These are phyloP conservation scores for Dinochytrium kinnereticum DNA, from an alignment of 371 early-diverging fungal genomes.

Conservation along the genomic window DNA sequence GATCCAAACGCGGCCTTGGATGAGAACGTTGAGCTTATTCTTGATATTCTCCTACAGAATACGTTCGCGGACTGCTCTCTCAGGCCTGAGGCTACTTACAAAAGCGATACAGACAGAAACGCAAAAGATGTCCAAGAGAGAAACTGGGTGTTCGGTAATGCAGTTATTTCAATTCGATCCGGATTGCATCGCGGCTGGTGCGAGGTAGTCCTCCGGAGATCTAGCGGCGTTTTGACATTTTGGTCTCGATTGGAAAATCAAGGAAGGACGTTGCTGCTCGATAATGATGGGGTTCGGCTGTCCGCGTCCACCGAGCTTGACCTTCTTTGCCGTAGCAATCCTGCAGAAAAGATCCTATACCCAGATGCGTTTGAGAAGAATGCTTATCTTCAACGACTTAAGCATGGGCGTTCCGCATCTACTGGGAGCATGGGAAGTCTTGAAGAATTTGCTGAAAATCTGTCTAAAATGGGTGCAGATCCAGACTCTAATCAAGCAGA, in stretches of 20 bases:
- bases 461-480: background rate
- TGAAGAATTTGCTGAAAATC: background rate
- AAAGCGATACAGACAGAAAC: constrained; percentile 51
- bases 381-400: constrained; percentile 4
- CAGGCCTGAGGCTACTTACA: constrained; percentile 23
- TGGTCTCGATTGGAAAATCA: constrained; percentile 78
- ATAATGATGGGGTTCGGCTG: constrained; percentile 58
- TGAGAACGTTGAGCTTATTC: constrained; percentile 84
- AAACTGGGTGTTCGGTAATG: constrained; percentile 88
- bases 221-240: constrained; percentile 79
- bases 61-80: constrained; percentile 74
- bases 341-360: background rate
- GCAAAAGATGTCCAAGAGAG: constrained; percentile 42
- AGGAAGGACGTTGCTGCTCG: constrained; percentile 42
- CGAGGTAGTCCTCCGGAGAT: constrained; percentile 81
- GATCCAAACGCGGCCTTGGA: constrained; percentile 56
- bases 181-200: constrained; percentile 73
- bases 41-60: constrained; percentile 92
- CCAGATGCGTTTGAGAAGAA: background rate
- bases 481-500: background rate
- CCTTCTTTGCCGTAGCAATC: constrained; percentile 31
- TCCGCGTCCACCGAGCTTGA: constrained; percentile 59
- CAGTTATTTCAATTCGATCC: constrained; percentile 75
- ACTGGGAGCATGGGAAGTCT: constrained; percentile 4
- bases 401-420: constrained; percentile 27